Base-by-base conservation (phyloP, 2,329 filamentous ascomycete species). In the Colletotrichum euphorbiae region DNA sequence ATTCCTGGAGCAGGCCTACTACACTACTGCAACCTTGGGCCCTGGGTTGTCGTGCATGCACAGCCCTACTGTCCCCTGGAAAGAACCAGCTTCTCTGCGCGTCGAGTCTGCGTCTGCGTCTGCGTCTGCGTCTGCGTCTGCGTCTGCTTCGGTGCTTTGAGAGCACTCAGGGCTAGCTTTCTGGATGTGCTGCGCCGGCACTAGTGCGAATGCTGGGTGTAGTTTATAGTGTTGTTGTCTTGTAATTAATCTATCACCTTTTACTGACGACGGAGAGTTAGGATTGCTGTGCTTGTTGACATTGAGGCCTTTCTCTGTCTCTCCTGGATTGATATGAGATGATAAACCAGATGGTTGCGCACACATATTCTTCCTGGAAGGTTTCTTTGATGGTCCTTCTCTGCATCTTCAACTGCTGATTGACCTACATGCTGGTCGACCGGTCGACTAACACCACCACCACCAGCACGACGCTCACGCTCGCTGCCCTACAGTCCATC, bases 1-100 rank as follows among this genome's bases (percentile, higher is more conserved):
- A 66, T 69, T 69, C 61, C 61, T 69, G 61, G 66, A 50, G 54
- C 36, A 67, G 28, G 48, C 60, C 31, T 38, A 46, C 60, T 68
- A 51, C 50, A 40, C 31, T 38, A 46, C 60, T 68, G 58, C 50
- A 40, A 52, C 45, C 51, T 63, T 43, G 59, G 52, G 36, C 38
- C 59, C 43, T 42, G 60, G 60, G 54, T 68, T 8, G 45, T 54
- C 38, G n/a, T n/a, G n/a, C n/a, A n/a, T 65, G 65, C 66, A 69
- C 66, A 69, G 66, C 66, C 66, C 55, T 69, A 69, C 66, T 69
- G 54, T 69, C 54, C 65, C 65, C n/a, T n/a, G n/a, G n/a, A n/a
- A n/a, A n/a, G n/a, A n/a, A n/a, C n/a, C n/a, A n/a, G n/a, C n/a
- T n/a, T n/a, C n/a, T n/a, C n/a, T n/a, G n/a, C n/a, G n/a, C n/a